Evolutionary conservation across 495 filamentous ascomycete genomes (phyloP), one percentile per base, ranked within the genome.

Genomic region (Sordaria brevicollis): DNA sequence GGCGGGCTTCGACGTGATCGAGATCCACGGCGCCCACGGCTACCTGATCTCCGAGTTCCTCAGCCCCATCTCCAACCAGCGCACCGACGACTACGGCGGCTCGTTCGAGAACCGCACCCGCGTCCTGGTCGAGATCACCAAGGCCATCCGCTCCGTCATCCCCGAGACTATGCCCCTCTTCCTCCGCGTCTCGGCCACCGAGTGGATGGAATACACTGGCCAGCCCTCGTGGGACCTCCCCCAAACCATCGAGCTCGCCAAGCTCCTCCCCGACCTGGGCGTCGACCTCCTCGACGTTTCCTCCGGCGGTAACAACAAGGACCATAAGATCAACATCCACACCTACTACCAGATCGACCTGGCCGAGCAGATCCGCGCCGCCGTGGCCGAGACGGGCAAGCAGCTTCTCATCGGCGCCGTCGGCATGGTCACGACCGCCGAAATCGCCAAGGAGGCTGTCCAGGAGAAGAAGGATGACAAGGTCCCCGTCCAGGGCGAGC

Each of bases 281-380:
- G 83, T 96, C 31, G 92, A 94, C 78, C 76, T 94, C 4, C 79
- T 94, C 17, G 92, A 96, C 77, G 88, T 93, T 62, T 90, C 86
- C 70, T 88, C 89, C 0, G 90, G 85, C 5, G 92, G 90, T 15
- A 89, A 90, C 72, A 87, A 88, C 77, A 79, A 81, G 36, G 74
- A 78, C 17, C 89, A 91, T 78, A 81, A 85, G 70, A 84, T 94
- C 69, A 73, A 84, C 71, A 80, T 86, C 13, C 79, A 84, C 71
- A 76, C 78, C 6, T 80, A 83, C 65, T 92, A 88, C 76, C 91
- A 93, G 79, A 78, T 87, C 68, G 84, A 86, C 41, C 81, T 92
- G 37, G 90, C 91, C 1, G 86, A 79, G 1, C 77, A 80, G 70
- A 83, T 92, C 69, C 83, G 89, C 38, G 80, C 83, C 35, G 86